Evolutionary conservation across 176 grass and related monocot species (phyloP).

Genomic region (Hyparrhenia diplandra): DNA sequence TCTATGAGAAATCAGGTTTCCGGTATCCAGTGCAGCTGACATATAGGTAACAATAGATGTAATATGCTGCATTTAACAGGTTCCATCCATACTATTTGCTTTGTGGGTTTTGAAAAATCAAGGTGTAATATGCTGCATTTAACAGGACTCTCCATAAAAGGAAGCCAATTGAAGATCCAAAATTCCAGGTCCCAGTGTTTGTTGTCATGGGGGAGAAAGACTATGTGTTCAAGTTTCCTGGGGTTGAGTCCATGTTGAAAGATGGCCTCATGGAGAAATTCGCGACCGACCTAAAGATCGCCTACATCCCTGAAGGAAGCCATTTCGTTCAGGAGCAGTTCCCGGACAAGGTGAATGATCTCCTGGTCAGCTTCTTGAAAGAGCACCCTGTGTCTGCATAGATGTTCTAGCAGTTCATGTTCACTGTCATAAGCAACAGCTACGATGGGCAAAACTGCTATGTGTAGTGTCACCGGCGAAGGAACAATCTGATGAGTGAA

Average conservation of each 20-base stretch:
- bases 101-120: neutral
- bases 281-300: slow-evolving; percentile 42
- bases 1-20: slow-evolving; percentile 67
- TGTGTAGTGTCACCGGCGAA: neutral
- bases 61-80: no score
- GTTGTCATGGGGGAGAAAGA: slow-evolving; percentile 32
- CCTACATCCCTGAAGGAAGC: slow-evolving; percentile 39
- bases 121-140: neutral
- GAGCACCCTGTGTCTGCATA: slow-evolving; percentile 20
- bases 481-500: no score
- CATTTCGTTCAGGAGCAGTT: slow-evolving; percentile 69
- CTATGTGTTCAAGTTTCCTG: slow-evolving; percentile 48
- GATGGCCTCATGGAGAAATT: slow-evolving; percentile 38
- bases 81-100: neutral
- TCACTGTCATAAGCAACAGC: neutral
- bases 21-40: slow-evolving; percentile 51
- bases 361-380: slow-evolving; percentile 39
- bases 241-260: slow-evolving; percentile 27
- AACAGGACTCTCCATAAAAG: neutral
- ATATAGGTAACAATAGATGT: slow-evolving; percentile 42
- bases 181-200: neutral
- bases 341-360: slow-evolving; percentile 37
- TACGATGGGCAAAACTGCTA: neutral
- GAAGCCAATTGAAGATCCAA: neutral
- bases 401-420: neutral